These are phyloP conservation scores for Aspergillus persii DNA, from an alignment of 2,329 filamentous ascomycete species.

Conservation along the genomic window DNA sequence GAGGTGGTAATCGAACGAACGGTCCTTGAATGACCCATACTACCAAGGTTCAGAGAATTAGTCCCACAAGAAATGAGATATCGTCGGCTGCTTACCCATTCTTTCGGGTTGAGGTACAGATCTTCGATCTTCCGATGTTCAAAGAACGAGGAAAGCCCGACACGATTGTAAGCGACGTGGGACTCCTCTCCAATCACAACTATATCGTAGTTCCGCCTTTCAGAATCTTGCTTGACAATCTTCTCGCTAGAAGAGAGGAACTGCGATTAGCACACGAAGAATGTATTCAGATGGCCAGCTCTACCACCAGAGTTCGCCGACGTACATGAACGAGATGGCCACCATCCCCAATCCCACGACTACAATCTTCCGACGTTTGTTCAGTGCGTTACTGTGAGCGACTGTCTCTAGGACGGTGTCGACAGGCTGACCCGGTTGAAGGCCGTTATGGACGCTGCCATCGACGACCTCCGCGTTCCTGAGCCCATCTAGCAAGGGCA, in stretches of 20 bases:
- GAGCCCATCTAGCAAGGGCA: slow-evolving; percentile 32
- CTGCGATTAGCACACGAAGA: neutral
- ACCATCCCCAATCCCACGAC: slow-evolving; percentile 92
- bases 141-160: slow-evolving; percentile 86
- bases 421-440: slow-evolving; percentile 5
- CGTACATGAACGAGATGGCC: slow-evolving; percentile 82
- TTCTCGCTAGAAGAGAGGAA: slow-evolving; percentile 64
- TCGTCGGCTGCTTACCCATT: slow-evolving; percentile 62
- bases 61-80: neutral
- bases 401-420: slow-evolving; percentile 5
- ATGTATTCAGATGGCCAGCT: neutral
- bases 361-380: slow-evolving; percentile 63
- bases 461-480: slow-evolving; percentile 24
- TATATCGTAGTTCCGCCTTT: slow-evolving; percentile 72
- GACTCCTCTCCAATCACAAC: slow-evolving; percentile 84
- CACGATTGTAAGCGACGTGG: slow-evolving; percentile 86
- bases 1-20: slow-evolving; percentile 70
- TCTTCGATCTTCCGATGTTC: slow-evolving; percentile 81
- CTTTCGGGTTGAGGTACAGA: slow-evolving; percentile 78
- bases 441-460: slow-evolving; percentile 16
- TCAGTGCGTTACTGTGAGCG: slow-evolving; percentile 5
- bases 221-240: slow-evolving; percentile 77
- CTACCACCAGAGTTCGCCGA: slow-evolving; percentile 17
- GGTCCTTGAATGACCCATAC: slow-evolving; percentile 66
- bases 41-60: slow-evolving; percentile 26